Evolutionary conservation across 176 grass and related monocot species (phyloP), one percentile per base, ranked within the genome.

Genomic region (Leersia perrieri): DNA sequence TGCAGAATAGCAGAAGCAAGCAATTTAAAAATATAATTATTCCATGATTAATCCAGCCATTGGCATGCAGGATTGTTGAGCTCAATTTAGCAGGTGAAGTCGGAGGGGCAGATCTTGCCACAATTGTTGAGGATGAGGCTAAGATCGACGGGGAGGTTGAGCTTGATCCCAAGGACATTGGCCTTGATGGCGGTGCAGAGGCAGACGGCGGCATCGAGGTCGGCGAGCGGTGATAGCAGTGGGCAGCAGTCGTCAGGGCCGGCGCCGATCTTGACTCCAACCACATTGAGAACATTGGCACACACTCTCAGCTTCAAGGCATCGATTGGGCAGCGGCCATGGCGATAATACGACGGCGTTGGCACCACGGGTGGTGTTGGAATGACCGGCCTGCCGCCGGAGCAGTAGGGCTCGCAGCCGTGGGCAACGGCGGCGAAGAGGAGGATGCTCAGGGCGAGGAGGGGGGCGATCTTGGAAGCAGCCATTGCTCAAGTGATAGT

Each of bases 131-230:
- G 74, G 80, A 83, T 44, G 74, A 83, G 45, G 60, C 38, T 77
- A 33, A 88, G 45, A 67, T 88, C 73, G 58, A 65, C 36, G 58
- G 41, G 67, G 8, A 88, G n/a, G 20, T 83, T 73, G 5, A 87
- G 85, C 3, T 78, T 55, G 26, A 88, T 33, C 30, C 80, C 86
- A 2, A 88, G 40, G 1, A 88, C 9, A 33, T 88, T 73, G 26
- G 86, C 86, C 66, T 78, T 83, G 30, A 88, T 27, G 26, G 86
- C 80, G 25, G 74, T 83, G 80, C 86, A 88, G 57, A 88, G 86
- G 80, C 86, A 88, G 20, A 67, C 74, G 55, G 80, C 80, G 31
- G 66, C 86, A 25, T 88, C 86, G 12, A 78, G 66, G 73, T 88
- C 80, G 11, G 64, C 80, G 57, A 88, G 20, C 13, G 80, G 66